Evolutionary conservation across 371 early-diverging fungal species (phyloP).

Genomic region (Mortierella sp.): DNA sequence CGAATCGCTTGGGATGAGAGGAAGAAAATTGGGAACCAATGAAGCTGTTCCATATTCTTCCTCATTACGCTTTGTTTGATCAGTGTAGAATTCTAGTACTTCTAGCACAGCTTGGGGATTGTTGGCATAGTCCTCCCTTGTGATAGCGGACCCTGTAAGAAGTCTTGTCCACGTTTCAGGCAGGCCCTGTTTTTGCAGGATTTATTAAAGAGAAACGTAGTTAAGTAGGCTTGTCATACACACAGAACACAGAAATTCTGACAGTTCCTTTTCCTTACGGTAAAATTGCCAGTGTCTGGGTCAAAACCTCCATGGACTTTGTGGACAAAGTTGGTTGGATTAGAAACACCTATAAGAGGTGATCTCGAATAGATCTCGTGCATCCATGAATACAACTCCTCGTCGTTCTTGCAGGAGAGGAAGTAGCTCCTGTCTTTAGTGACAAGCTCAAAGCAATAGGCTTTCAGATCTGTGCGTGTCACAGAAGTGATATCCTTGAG

Average conservation of each 20-base stretch:
- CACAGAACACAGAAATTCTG: background rate
- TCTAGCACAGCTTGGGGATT: conserved; percentile 97
- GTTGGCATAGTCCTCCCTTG: conserved; percentile 94
- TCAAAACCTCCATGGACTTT: conserved; percentile 97
- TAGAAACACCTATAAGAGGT: conserved; percentile 88
- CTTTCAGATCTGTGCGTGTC: conserved; percentile 84
- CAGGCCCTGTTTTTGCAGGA: conserved; percentile 72
- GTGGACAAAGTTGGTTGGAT: conserved; percentile 95
- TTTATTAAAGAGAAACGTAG: background rate
- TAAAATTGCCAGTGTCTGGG: conserved; percentile 88
- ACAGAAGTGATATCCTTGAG: conserved; percentile 89
- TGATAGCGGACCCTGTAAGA: conserved; percentile 90
- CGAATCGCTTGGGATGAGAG: conserved; percentile 31
- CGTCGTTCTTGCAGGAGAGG: conserved; percentile 90
- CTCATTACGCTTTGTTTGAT: conserved; percentile 71
- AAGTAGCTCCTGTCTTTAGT: conserved; percentile 89
- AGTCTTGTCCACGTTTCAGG: conserved; percentile 95
- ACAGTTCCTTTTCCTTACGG: conserved; percentile 16
- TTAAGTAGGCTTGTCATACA: background rate
- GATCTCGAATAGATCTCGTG: conserved; percentile 92
- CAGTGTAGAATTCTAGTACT: conserved; percentile 96
- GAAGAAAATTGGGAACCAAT: conserved; percentile 24
- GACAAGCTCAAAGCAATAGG: conserved; percentile 90
- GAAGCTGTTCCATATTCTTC: conserved; percentile 60
- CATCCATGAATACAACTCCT: conserved; percentile 96